Base-by-base conservation (phyloP, 208 protist species). In the Acanthamoeba comandoni region DNA sequence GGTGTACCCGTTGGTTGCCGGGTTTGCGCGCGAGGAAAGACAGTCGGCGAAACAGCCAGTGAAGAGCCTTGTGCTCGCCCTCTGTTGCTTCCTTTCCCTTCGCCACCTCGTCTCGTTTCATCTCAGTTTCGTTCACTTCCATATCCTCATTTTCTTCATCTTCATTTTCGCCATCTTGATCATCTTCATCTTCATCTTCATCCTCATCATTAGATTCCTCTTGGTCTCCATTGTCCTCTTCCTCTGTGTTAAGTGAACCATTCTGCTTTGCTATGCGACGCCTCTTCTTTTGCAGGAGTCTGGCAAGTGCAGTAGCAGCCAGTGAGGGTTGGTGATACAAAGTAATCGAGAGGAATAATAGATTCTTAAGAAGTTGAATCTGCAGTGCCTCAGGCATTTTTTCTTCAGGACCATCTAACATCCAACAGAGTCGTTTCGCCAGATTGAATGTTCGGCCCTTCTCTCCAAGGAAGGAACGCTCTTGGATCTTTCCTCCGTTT, bases 291-390 rank as follows among this genome's bases (percentile, higher is more conserved):
- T 22, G 55, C 73, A 26, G 29, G 17, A 58, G 11, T 13, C 8
- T 55, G 39, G 73, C 22, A 65, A 29, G 22, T 26, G 31, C 69
- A 77, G 49, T 15, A n/a, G 5, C 26, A 17, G 17, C 22, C 5
- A 17, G 65, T 73, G 17, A 73, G 65, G 73, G 24, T 84, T 84
- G 73, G 73, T 55, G 22, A 43, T 84, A 55, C 29, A 84, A 29
- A 9, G 73, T 55, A 31, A 84, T 49, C 1, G 73, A 84, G 49
- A 84, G 73, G 73, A 84, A 84, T 24, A 84, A 39, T 2, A 84
- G 73, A 55, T 84, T 84, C 73, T 84, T 84, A 55, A 84, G 73
- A n/a, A 84, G 73, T 31, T 84, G 73, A 29, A 35, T 84, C 52
- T 64, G 73, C 29, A 84, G 73, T 1, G 73, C 73, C 22, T 49